Evolutionary conservation across 805 yeast species (phyloP).

Genomic region (Pachysolen tannophilus): DNA sequence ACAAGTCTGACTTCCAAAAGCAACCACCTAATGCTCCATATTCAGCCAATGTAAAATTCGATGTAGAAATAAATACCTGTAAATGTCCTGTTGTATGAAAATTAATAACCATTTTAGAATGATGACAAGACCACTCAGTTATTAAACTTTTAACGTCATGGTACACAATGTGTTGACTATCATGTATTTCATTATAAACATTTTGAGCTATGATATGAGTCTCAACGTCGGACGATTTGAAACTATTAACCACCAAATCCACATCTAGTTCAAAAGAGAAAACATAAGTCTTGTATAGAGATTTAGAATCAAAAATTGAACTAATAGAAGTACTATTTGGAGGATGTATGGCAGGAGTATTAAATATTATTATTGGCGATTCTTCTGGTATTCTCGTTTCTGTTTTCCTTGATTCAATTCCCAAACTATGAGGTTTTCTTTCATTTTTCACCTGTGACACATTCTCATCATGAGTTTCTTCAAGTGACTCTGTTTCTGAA

Average conservation of each 20-base stretch:
- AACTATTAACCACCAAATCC: slow-evolving; percentile 17
- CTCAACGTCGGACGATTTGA: slow-evolving; percentile 6
- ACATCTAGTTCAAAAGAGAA: slow-evolving; percentile 13
- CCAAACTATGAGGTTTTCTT: too few species aligned
- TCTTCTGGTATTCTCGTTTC: too few species aligned
- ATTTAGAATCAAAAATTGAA: slow-evolving; percentile 3
- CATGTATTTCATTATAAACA: slow-evolving; percentile 23
- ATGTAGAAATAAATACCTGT: slow-evolving; percentile 50
- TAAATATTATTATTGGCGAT: slow-evolving; percentile 5
- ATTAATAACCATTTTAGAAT: slow-evolving; percentile 61
- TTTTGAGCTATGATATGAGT: slow-evolving; percentile 23
- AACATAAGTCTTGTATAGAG: slow-evolving; percentile 4
- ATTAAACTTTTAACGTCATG: slow-evolving; percentile 21
- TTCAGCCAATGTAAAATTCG: slow-evolving; percentile 50
- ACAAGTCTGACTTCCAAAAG: slow-evolving; percentile 7
- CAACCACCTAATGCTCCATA: slow-evolving; percentile 25
- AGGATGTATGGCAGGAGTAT: slow-evolving; percentile 4
- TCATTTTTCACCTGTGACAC: too few species aligned
- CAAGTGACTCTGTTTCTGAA: slow-evolving; percentile 14
- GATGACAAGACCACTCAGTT: slow-evolving; percentile 44
- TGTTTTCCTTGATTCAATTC: too few species aligned
- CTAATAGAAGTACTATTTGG: slow-evolving; percentile 3
- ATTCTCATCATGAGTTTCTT: too few species aligned
- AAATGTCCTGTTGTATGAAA: slow-evolving; percentile 35
- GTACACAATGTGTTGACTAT: slow-evolving; percentile 14